Percentiles rank a stretch among this genome's conserved stretches.
These are phyloP conservation scores for Aureobasidium leucospermi DNA, from an alignment of 2,329 filamentous ascomycete genomes.

Conservation along the genomic window DNA sequence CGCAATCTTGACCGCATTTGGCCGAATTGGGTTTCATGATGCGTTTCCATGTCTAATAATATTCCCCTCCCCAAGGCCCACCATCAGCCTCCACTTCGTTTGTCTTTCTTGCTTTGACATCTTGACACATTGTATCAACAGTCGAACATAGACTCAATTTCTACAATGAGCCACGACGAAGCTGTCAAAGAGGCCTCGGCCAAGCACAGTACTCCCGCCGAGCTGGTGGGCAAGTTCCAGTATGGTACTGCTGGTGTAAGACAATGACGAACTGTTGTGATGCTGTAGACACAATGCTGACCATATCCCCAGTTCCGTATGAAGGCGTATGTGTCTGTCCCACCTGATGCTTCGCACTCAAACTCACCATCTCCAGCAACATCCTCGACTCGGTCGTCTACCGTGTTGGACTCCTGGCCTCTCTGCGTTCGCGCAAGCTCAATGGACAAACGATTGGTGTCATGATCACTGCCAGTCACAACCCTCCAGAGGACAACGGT, in stretches of 20 bases:
- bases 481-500: slow-evolving; percentile 81
- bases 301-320: slow-evolving; percentile 52
- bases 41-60: slow-evolving; percentile 12
- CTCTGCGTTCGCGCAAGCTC: slow-evolving; percentile 82
- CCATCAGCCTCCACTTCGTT: background rate
- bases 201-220: slow-evolving; percentile 26
- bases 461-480: slow-evolving; percentile 94
- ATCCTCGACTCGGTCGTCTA: slow-evolving; percentile 89
- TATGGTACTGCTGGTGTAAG: slow-evolving; percentile 51
- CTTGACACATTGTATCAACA: background rate
- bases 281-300: slow-evolving; percentile 8
- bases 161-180: slow-evolving; percentile 13
- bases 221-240: slow-evolving; percentile 37
- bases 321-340: slow-evolving; percentile 50
- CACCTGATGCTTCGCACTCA: background rate
- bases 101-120: background rate
- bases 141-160: background rate
- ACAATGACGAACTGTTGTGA: background rate
- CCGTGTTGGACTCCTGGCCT: slow-evolving; percentile 81
- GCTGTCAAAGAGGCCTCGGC: slow-evolving; percentile 19
- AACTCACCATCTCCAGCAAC: slow-evolving; percentile 41
- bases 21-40: background rate
- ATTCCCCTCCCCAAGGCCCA: background rate
- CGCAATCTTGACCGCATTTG: background rate
- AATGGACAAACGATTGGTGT: slow-evolving; percentile 88